phyloP scores from a whole-genome alignment of 2,329 filamentous ascomycete genomes.

The Ophiognomonia clavigignenti-juglandacearum region DNA sequence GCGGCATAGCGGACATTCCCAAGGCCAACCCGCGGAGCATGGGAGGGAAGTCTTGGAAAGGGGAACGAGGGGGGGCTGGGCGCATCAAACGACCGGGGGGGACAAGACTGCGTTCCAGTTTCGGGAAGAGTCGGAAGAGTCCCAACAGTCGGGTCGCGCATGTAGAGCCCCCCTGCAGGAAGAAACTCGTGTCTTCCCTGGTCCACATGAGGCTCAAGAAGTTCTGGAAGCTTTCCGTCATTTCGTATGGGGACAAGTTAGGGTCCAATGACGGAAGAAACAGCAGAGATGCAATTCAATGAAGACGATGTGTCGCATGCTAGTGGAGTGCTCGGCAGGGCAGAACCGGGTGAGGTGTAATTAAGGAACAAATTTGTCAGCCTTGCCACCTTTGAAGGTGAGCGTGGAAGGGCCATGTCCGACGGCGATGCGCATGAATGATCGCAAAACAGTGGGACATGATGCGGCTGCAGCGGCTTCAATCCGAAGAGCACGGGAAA shows the following conservation, averaged over 20 bases:
- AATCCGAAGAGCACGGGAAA: background rate
- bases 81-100: background rate
- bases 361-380: too few relatives aligned
- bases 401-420: too few relatives aligned
- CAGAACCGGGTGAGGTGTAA: background rate
- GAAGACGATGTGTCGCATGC: conserved; percentile 1
- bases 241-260: too few relatives aligned
- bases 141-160: background rate
- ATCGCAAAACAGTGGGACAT: too few relatives aligned
- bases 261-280: conserved; percentile 5
- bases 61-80: background rate
- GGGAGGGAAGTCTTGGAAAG: background rate
- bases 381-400: too few relatives aligned
- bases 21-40: background rate
- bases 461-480: too few relatives aligned
- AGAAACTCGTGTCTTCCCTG: background rate
- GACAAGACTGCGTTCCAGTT: too few relatives aligned
- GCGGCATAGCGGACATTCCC: background rate
- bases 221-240: conserved; percentile 1
- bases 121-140: conserved; percentile 9
- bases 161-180: background rate
- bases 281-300: conserved; percentile 8
- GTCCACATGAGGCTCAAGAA: background rate
- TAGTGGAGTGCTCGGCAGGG: background rate
- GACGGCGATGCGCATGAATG: too few relatives aligned